Evolutionary conservation across 2,329 filamentous ascomycete species (phyloP).

Genomic region (Sarocladium kiliense): DNA sequence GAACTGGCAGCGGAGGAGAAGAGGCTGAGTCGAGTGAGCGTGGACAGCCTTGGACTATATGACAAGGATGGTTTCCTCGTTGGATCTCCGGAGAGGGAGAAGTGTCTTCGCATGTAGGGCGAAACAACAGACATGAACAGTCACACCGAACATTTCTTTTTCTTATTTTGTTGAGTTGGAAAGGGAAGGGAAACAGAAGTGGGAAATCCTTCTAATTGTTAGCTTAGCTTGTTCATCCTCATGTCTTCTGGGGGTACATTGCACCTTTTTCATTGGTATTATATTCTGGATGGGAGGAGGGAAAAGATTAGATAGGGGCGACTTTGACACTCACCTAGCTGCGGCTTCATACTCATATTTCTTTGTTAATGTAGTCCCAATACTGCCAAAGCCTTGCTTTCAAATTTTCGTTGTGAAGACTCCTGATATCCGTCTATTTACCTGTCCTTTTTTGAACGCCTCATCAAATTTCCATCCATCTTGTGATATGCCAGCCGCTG

Average conservation of each 20-base stretch:
- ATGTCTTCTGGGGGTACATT: not conserved
- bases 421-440: not conserved
- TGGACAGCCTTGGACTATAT: constrained; percentile 38
- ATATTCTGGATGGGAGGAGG: not conserved
- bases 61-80: constrained; percentile 41
- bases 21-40: constrained; percentile 22
- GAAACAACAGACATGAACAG: not conserved
- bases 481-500: not conserved
- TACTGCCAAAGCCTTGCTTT: not conserved
- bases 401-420: not conserved
- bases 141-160: constrained; percentile 8
- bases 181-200: not conserved
- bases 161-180: constrained; percentile 3
- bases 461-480: not conserved
- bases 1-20: constrained; percentile 20
- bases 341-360: not conserved
- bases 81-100: constrained; percentile 32
- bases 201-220: not conserved
- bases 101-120: constrained; percentile 22
- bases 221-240: not conserved
- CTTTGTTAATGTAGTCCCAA: not conserved
- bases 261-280: not conserved
- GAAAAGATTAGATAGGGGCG: not conserved
- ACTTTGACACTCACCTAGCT: not conserved
- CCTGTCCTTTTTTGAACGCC: not conserved